A percentile compares a stretch with the other conserved stretches of the same genome.
These are phyloP conservation scores for Cystobasidiaceae sp. DNA, from an alignment of 1,284 basidiomycete genomes.

Conservation along the genomic window DNA sequence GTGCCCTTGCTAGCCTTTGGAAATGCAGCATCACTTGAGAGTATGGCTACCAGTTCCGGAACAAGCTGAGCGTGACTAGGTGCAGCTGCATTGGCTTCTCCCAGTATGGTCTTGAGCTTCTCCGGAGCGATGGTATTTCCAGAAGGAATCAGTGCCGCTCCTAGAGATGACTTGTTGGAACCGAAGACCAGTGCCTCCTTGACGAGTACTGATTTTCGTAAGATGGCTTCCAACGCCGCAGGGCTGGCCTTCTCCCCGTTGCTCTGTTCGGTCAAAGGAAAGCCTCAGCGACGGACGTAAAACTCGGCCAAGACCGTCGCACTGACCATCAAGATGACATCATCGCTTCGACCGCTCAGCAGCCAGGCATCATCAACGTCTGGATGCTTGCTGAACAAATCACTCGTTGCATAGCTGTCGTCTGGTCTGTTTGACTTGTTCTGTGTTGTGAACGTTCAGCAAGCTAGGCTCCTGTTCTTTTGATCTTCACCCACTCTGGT, in stretches of 20 bases:
- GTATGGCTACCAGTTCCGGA: constrained; percentile 54
- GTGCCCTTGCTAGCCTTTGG: constrained; percentile 54
- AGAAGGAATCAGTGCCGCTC: constrained; percentile 57
- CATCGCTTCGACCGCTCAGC: constrained; percentile 59
- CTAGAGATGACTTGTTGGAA: constrained; percentile 53
- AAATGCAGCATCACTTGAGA: constrained; percentile 49
- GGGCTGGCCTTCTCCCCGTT: constrained; percentile 60
- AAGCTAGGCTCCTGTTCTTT: not conserved
- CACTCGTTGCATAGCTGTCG: constrained; percentile 58
- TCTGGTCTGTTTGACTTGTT: constrained; percentile 55
- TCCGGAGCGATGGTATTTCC: constrained; percentile 48
- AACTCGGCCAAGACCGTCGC: too few relatives aligned
- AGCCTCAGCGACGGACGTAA: not conserved
- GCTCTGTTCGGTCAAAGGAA: constrained; percentile 24
- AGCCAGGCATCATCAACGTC: constrained; percentile 52
- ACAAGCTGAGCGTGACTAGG: constrained; percentile 56
- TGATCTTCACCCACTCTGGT: constrained; percentile 48
- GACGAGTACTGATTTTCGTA: constrained; percentile 50
- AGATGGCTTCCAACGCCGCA: constrained; percentile 51
- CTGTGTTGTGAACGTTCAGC: constrained; percentile 40
- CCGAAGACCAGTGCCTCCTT: constrained; percentile 59
- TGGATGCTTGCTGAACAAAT: constrained; percentile 55
- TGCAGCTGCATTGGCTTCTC: constrained; percentile 54
- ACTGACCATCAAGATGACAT: constrained; percentile 52
- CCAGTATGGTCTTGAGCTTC: constrained; percentile 50